Evolutionary conservation across 148 eudicot genomes (phyloP), one percentile per base, ranked within the genome.

Genomic region (Rhododendron henanense): DNA sequence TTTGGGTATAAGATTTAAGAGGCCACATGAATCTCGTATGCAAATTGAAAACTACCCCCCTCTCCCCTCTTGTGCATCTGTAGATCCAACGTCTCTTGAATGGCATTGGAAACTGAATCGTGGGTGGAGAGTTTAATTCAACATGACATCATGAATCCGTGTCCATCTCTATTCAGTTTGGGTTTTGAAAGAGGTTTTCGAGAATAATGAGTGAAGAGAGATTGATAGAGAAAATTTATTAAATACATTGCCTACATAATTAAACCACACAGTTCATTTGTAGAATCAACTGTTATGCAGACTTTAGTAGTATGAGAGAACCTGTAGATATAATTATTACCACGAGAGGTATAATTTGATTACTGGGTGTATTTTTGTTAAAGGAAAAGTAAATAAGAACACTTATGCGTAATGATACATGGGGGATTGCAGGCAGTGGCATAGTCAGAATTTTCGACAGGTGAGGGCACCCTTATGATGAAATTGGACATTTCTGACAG

Each of bases 151-250:
- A 13, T 51, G 16, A 10, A 51, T 51, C 14, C 16, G 2, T 51
- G 55, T 51, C 55, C 0, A 13, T 51, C 10, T 47, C 50, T 47
- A 2, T 47, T 47, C 6, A 7, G 7, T 48, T 41, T 41, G 45
- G 0, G 45, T 41, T 41, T 41, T 41, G 1, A 41, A 41, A 0
- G 1, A 5, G 1, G 0, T 41, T 41, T 41, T 41, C 6, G 0
- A 41, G 6, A 41, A 41, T 41, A 41, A 6, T 41, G 7, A 6
- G 1, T 0, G 0, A 0, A 48, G 0, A 48, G 3, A 48, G 45
- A 41, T 41, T 41, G 45, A 41, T 0, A 6, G 1, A 41, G 7
- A 41, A 41, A 6, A 41, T 41, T 41, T 5, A 41, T 41, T 41
- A 5, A 1, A 41, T 1, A 0, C 8, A 41, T 15, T n/a, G 28